Evolutionary conservation across 2,329 filamentous ascomycete species (phyloP).

Genomic region (Fusarium gaditjirri): DNA sequence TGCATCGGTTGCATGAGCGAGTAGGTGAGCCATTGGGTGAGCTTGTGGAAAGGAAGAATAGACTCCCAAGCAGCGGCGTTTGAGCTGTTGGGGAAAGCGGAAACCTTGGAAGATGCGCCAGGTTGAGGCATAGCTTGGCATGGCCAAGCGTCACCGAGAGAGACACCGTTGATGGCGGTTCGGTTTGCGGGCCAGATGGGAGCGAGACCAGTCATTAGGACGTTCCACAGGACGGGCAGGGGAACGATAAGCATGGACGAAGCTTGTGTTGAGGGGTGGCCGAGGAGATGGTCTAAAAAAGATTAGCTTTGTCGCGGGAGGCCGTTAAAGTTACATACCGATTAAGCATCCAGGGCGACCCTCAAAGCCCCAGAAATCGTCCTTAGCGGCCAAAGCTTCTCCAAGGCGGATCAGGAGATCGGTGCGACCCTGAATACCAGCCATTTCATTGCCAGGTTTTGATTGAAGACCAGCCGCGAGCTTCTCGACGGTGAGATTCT

Average conservation of each 20-base stretch:
- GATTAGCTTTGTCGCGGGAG: conserved; percentile 26
- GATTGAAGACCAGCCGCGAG: conserved; percentile 89
- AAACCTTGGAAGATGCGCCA: conserved; percentile 55
- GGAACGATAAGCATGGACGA: conserved; percentile 88
- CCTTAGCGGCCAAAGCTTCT: conserved; percentile 77
- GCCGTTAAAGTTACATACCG: conserved; percentile 63
- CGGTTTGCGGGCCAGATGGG: conserved; percentile 90
- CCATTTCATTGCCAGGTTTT: conserved; percentile 79
- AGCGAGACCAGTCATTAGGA: conserved; percentile 86
- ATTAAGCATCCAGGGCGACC: conserved; percentile 94
- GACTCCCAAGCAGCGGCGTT: conserved; percentile 69
- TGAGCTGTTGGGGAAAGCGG: conserved; percentile 40
- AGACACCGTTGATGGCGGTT: conserved; percentile 85
- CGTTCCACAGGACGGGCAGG: conserved; percentile 88
- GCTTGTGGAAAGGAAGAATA: conserved; percentile 91
- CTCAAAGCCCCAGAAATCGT: conserved; percentile 84
- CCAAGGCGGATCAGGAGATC: conserved; percentile 80
- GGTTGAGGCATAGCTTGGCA: conserved; percentile 80
- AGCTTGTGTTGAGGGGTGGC: conserved; percentile 88
- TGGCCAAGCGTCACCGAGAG: conserved; percentile 94
- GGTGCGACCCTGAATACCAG: conserved; percentile 85
- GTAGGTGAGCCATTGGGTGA: conserved; percentile 95
- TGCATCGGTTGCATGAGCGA: conserved; percentile 93
- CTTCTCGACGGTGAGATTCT: conserved; percentile 75
- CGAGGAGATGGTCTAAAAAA: conserved; percentile 84